Conservation (phyloP, 768 basidiomycete species). For the Neoboletus brunneissimus region DNA sequence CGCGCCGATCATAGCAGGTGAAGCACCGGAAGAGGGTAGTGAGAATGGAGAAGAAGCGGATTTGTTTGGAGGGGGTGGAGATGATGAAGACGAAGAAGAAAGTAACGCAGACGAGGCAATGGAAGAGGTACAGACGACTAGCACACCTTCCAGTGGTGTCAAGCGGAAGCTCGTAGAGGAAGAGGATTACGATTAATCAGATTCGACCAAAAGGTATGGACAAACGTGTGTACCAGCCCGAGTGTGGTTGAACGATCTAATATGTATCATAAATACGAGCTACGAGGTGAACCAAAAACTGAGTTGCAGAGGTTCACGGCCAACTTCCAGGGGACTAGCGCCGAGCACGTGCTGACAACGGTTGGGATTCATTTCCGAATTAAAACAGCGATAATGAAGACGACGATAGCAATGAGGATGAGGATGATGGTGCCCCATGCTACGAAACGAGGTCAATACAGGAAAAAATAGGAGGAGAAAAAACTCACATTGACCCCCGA, state of each 20-base stretch:
- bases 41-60: constrained; percentile 74
- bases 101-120: constrained; percentile 58
- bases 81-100: constrained; percentile 65
- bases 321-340: neutral
- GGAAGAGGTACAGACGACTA: constrained; percentile 67
- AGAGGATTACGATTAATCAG: constrained; percentile 73
- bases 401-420: constrained; percentile 42
- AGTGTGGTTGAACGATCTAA: constrained; percentile 22
- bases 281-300: neutral
- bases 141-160: constrained; percentile 56
- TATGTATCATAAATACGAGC: constrained; percentile 29
- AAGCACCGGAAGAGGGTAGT: constrained; percentile 59
- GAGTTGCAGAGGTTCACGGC: neutral
- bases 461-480: constrained; percentile 21
- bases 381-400: constrained; percentile 42
- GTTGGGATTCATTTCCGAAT: constrained; percentile 27
- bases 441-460: constrained; percentile 31
- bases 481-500: constrained; percentile 52
- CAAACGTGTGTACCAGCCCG: neutral
- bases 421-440: constrained; percentile 41
- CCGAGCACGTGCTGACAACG: neutral
- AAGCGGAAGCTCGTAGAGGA: constrained; percentile 84
- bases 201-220: constrained; percentile 2
- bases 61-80: constrained; percentile 68
- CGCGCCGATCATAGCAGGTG: constrained; percentile 34